These are phyloP conservation scores for Galerina marginata DNA, from an alignment of 768 basidiomycete species.

Conservation along the genomic window DNA sequence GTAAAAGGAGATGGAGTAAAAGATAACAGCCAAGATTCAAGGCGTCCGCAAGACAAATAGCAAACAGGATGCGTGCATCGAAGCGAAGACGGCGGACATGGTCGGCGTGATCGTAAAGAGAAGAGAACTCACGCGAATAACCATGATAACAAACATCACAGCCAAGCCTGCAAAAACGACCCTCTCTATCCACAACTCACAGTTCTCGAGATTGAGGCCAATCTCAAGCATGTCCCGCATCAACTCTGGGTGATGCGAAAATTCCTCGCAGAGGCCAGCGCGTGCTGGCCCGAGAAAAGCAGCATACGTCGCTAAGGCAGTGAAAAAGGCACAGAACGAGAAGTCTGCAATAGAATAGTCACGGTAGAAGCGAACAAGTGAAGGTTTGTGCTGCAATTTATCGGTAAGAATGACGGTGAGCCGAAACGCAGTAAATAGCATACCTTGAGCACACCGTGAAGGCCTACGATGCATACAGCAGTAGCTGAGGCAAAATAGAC, in stretches of 20 bases:
- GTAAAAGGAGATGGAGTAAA: background rate
- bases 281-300: conserved; percentile 62
- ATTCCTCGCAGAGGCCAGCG: conserved; percentile 71
- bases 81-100: background rate
- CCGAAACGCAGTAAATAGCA: conserved; percentile 19
- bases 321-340: conserved; percentile 66
- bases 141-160: conserved; percentile 63
- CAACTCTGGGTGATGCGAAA: conserved; percentile 77
- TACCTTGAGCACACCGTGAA: conserved; percentile 75
- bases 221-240: conserved; percentile 72
- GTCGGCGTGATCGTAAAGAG: background rate
- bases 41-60: background rate
- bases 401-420: background rate
- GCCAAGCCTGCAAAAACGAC: conserved; percentile 64
- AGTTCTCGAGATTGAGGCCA: conserved; percentile 79
- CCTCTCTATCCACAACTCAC: conserved; percentile 78
- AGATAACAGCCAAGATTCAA: background rate
- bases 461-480: conserved; percentile 65
- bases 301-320: conserved; percentile 60
- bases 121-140: conserved; percentile 62
- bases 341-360: conserved; percentile 85
- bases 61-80: conserved; percentile 2
- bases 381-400: conserved; percentile 54
- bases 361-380: conserved; percentile 79
- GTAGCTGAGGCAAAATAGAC: conserved; percentile 72